Conservation (phyloP, 176 grass and related monocot genomes). For the Bothriochloa decipiens region DNA sequence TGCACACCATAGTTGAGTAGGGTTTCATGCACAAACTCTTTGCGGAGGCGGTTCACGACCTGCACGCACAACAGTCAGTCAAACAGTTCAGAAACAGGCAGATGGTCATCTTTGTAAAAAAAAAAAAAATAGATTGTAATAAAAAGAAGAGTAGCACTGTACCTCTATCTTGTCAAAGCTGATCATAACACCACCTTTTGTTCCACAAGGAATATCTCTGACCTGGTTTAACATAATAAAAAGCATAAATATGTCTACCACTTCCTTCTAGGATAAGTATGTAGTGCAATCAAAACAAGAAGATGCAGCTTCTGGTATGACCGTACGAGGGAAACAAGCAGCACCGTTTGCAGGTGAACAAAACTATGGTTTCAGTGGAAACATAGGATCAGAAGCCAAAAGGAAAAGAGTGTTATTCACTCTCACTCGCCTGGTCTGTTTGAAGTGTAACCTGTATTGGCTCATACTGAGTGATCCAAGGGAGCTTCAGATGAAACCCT, state of each 20-base stretch:
- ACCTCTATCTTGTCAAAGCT: conserved; percentile 99
- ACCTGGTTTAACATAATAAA: conserved; percentile 57
- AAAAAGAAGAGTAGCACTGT: conserved; percentile 29
- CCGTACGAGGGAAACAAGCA: background rate
- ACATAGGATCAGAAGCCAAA: background rate
- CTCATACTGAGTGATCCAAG: conserved; percentile 89
- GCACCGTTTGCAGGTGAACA: background rate
- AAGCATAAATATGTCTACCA: conserved; percentile 14
- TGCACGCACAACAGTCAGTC: conserved; percentile 29
- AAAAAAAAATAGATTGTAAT: background rate
- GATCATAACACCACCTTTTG: conserved; percentile 99
- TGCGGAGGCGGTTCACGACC: conserved; percentile 95
- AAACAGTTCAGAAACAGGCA: conserved; percentile 25
- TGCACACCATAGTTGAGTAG: conserved; percentile 93
- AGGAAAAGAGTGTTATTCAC: conserved; percentile 20
- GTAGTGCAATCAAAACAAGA: no score
- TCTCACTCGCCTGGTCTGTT: conserved; percentile 81
- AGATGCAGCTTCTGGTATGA: background rate
- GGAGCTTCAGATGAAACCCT: conserved; percentile 98
- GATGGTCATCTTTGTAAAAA: background rate
- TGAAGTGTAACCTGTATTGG: conserved; percentile 98
- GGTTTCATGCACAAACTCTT: conserved; percentile 88
- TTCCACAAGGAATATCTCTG: conserved; percentile 97
- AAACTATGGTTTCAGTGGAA: background rate
- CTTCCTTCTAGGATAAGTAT: no score